phyloP scores from a whole-genome alignment of 805 yeast species.

The Wickerhamiella occidentalis region DNA sequence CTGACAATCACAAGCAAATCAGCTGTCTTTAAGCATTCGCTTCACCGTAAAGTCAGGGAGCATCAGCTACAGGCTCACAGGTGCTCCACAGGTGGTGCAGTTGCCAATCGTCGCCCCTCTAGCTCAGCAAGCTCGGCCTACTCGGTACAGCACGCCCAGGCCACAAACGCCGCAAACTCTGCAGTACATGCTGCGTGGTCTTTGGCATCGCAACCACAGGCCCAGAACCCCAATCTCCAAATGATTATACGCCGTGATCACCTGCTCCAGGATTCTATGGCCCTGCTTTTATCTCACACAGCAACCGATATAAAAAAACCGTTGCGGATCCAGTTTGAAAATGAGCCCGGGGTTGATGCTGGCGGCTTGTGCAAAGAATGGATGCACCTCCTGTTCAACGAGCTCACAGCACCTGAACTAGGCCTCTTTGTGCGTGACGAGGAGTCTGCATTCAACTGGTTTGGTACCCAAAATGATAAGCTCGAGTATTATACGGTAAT shows the following conservation, averaged over 20 bases:
- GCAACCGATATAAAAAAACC: constrained; percentile 46
- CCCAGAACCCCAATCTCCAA: background rate
- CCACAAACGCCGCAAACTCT: constrained; percentile 8
- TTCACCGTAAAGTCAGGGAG: constrained; percentile 30
- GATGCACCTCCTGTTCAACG: constrained; percentile 65
- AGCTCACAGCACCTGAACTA: constrained; percentile 53
- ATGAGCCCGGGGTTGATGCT: constrained; percentile 90
- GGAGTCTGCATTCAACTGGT: constrained; percentile 69
- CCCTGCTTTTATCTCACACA: constrained; percentile 38
- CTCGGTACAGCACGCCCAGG: constrained; percentile 1
- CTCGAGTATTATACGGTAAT: constrained; percentile 46
- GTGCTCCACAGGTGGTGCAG: background rate
- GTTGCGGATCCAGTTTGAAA: constrained; percentile 62
- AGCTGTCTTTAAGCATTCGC: constrained; percentile 51
- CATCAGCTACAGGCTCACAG: constrained; percentile 23
- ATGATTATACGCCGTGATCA: constrained; percentile 55
- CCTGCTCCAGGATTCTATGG: constrained; percentile 63
- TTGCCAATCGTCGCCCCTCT: background rate
- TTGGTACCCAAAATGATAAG: constrained; percentile 27
- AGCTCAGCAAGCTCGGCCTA: background rate
- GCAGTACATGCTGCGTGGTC: constrained; percentile 11
- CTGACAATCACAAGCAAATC: constrained; percentile 75
- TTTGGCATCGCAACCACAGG: background rate
- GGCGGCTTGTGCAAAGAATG: constrained; percentile 93
- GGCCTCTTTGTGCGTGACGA: constrained; percentile 57